Conservation (phyloP, 2,329 filamentous ascomycete genomes). For the Aspergillus japonicus region DNA sequence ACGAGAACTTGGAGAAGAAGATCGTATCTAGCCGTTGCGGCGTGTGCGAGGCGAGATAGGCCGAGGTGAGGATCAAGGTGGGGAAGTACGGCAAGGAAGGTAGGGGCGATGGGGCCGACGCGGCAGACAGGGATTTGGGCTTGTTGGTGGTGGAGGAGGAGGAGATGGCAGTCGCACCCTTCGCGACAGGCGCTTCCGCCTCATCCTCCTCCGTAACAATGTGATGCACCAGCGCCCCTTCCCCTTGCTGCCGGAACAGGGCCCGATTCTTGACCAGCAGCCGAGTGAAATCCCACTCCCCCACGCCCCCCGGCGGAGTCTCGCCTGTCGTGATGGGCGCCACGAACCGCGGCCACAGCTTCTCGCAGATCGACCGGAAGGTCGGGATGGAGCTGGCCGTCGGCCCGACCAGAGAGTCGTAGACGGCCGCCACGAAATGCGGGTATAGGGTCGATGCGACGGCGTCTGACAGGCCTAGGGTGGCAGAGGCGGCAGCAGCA, state of each 20-base stretch:
- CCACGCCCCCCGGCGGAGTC: conserved; percentile 33
- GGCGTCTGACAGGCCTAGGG: conserved; percentile 28
- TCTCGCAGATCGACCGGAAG: conserved; percentile 67
- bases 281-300: conserved; percentile 78
- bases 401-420: conserved; percentile 79
- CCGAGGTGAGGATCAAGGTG: conserved; percentile 48
- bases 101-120: conserved; percentile 31
- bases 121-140: conserved; percentile 20
- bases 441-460: conserved; percentile 45
- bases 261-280: conserved; percentile 61
- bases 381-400: conserved; percentile 75
- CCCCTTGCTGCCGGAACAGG: conserved; percentile 48
- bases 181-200: neutral
- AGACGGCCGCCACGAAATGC: conserved; percentile 78
- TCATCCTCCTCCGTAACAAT: conserved; percentile 35
- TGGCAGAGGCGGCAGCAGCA: conserved; percentile 7
- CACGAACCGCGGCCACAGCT: conserved; percentile 83
- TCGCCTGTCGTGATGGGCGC: conserved; percentile 73
- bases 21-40: conserved; percentile 49
- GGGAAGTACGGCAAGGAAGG: conserved; percentile 47
- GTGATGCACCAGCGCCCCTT: conserved; percentile 44
- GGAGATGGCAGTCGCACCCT: neutral
- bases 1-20: conserved; percentile 51
- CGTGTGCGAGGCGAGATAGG: conserved; percentile 49
- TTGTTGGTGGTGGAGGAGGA: conserved; percentile 3